Conservation (phyloP, 768 basidiomycete genomes). For the Suillus subluteus region DNA sequence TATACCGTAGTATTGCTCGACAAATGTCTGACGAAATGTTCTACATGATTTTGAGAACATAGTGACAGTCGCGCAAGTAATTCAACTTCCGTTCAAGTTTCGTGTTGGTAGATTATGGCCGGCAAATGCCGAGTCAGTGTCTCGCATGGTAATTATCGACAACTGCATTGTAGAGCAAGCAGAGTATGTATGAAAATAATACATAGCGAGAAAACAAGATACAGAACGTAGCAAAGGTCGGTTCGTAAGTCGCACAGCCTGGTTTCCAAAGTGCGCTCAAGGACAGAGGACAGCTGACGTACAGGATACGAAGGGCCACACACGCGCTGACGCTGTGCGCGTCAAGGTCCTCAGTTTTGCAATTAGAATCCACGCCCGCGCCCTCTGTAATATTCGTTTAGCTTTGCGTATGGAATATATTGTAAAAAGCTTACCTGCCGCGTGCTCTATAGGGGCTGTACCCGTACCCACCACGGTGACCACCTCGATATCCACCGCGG, state of each 20-base stretch:
- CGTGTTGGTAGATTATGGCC: not conserved
- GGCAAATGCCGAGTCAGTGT: conserved; percentile 17
- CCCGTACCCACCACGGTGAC: conserved; percentile 55
- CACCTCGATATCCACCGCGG: conserved; percentile 63
- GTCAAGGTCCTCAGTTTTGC: conserved; percentile 21
- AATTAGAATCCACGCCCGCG: conserved; percentile 70
- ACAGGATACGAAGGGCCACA: conserved; percentile 19
- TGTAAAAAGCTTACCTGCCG: conserved; percentile 61
- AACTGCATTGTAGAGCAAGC: conserved; percentile 28
- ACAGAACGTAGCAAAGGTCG: conserved; percentile 7
- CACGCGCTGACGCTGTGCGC: conserved; percentile 21
- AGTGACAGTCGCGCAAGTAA: not conserved
- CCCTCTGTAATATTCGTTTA: conserved; percentile 46
- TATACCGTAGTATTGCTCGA: conserved; percentile 43
- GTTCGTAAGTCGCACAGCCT: conserved; percentile 16
- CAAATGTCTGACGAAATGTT: conserved; percentile 24
- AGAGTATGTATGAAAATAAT: conserved; percentile 16
- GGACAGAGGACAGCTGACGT: conserved; percentile 15
- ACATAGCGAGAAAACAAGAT: conserved; percentile 18
- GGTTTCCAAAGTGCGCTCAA: conserved; percentile 6
- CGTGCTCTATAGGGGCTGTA: conserved; percentile 64
- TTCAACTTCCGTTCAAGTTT: not conserved
- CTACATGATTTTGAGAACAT: conserved; percentile 20
- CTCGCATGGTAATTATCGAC: conserved; percentile 29
- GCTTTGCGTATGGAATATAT: conserved; percentile 17